Evolutionary conservation across 2,329 filamentous ascomycete genomes (phyloP).

Genomic region (Neopestalotiopsis sp.): DNA sequence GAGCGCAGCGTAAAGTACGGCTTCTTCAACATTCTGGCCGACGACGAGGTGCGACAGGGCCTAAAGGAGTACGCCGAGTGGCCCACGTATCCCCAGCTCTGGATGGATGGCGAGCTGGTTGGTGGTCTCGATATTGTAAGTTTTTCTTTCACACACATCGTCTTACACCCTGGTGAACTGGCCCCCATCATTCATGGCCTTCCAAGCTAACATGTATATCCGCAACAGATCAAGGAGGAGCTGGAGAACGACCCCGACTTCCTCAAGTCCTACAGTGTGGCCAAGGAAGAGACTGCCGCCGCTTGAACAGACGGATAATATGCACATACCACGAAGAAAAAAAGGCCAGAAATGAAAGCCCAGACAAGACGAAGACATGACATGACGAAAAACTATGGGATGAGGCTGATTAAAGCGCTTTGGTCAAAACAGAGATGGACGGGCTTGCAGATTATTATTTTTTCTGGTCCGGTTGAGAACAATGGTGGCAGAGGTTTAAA

Average conservation of each 20-base stretch:
- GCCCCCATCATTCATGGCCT: neutral
- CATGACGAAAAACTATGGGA: neutral
- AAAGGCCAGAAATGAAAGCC: neutral
- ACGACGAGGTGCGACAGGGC: slow-evolving; percentile 95
- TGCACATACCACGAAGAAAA: neutral
- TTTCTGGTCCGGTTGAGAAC: neutral
- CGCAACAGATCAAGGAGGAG: slow-evolving; percentile 85
- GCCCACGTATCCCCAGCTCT: slow-evolving; percentile 97
- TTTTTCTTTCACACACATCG: slow-evolving; percentile 25
- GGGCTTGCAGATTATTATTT: neutral
- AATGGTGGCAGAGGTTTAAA: neutral
- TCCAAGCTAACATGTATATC: slow-evolving; percentile 1
- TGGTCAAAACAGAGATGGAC: neutral
- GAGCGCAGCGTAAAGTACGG: slow-evolving; percentile 95
- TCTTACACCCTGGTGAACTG: neutral
- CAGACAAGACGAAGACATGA: neutral
- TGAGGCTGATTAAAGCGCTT: neutral
- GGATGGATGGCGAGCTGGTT: slow-evolving; percentile 87
- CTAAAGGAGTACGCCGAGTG: slow-evolving; percentile 98
- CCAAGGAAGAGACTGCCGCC: slow-evolving; percentile 46
- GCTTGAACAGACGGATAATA: slow-evolving; percentile 27
- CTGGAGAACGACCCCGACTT: slow-evolving; percentile 84
- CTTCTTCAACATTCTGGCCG: slow-evolving; percentile 98
- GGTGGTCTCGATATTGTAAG: slow-evolving; percentile 95
- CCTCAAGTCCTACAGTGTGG: slow-evolving; percentile 73